Base-by-base conservation (phyloP, 495 filamentous ascomycete species). In the Penicillium pancosmium region DNA sequence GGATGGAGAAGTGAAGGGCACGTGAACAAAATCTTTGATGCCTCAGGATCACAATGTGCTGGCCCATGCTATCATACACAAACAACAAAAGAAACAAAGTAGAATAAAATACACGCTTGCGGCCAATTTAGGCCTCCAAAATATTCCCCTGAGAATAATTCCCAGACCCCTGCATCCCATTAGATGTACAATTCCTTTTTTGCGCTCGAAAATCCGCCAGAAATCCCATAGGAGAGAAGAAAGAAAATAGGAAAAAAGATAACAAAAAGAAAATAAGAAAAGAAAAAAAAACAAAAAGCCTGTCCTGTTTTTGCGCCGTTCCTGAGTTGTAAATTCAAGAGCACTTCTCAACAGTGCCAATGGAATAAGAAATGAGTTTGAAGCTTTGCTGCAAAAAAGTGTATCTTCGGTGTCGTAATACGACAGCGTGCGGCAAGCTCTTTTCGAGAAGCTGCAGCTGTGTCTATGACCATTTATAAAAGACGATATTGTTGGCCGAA, bases 81-180 rank as follows among this genome's bases (percentile, higher is more conserved):
- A 46, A 60, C 41, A 44, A 16, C 46, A 27, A 48, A 23, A 48
- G 23, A 23, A 60, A 34, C 23, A 51, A 51, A 52, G 31, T 66
- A 66, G 47, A 60, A 58, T 66, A 68, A 41, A 62, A 58, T 68
- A 68, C 63, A 63, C 49, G 51, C 46, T 40, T 47, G 34, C 35
- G 49, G 46, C 48, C 50, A 21, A 41, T 27, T 33, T 15, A 23
- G 46, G 23, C 46, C 18, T 48, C 23, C 9, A 25, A 48, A 48
- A 25, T 31, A 19, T 19, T 10, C 1, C 9, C 12, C 5, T 48
- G 19, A 27, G 23, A 27, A 31, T 31, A 48, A 25, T 48, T 48
- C 46, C 18, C 40, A 19, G 11, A 16, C 23, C 23, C 40, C 5
- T 41, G n/a, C 55, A 23, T 23, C 51, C 50, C 50, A 57, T 53